A percentile compares a stretch with the other conserved stretches of the same genome.
These are phyloP conservation scores for Arthonia radiata DNA, from an alignment of 495 filamentous ascomycete species.

Conservation along the genomic window DNA sequence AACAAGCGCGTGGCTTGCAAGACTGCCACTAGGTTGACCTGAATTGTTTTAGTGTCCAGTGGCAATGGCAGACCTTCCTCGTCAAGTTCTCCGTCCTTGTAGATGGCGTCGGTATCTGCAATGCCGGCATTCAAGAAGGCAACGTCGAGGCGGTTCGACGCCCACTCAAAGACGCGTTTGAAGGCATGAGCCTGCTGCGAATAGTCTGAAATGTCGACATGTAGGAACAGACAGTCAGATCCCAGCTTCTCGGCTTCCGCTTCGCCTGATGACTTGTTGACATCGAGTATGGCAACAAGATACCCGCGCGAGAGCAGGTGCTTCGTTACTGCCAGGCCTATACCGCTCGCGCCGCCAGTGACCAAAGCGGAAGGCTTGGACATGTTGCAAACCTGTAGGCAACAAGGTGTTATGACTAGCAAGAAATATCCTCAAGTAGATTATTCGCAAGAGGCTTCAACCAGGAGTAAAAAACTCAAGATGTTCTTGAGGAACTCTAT, in stretches of 20 bases:
- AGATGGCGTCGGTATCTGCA: constrained; percentile 17
- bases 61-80: constrained; percentile 9
- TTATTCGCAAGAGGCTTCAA: no score
- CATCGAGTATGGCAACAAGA: constrained; percentile 25
- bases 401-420: no score
- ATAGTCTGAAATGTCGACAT: constrained; percentile 24
- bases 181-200: constrained; percentile 21
- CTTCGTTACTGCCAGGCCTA: constrained; percentile 23
- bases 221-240: constrained; percentile 19
- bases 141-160: constrained; percentile 19
- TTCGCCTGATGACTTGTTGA: constrained; percentile 15
- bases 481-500: no score
- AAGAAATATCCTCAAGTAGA: no score
- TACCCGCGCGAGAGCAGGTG: constrained; percentile 22
- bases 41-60: constrained; percentile 17
- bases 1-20: no score
- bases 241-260: constrained; percentile 12
- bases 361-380: no score
- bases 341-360: constrained; percentile 30
- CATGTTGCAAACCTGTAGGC: no score
- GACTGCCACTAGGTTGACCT: constrained; percentile 23
- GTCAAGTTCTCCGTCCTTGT: constrained; percentile 11
- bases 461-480: no score
- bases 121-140: constrained; percentile 33
- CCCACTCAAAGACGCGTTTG: constrained; percentile 15